Evolutionary conservation across 768 basidiomycete species (phyloP), one percentile per base, ranked within the genome.

Genomic region (Nevesoporus exiguus): DNA sequence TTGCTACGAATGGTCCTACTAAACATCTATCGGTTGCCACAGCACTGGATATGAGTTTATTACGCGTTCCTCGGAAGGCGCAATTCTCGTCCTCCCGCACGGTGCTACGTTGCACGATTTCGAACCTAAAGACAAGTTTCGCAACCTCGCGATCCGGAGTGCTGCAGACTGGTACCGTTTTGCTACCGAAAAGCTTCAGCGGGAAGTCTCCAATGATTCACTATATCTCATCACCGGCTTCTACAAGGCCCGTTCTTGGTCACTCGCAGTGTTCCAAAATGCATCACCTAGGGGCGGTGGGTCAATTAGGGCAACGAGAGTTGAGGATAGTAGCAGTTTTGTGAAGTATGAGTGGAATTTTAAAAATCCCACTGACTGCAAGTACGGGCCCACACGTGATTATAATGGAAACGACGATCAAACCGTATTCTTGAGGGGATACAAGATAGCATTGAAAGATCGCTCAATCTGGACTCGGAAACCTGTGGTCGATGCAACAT

Each of bases 31-130:
- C 10, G 9, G 11, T 42, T 25, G 7, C 11, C 7, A 25, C 25
- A 42, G 41, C 11, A 13, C 21, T 6, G 24, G 14, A 7, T 7
- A 30, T 27, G n/a, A 55, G 15, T 58, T 55, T 31, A 46, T 15
- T 15, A 25, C 45, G 7, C 47, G 44, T 3, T 33, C 53, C 7
- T 13, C 33, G n/a, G 61, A 64, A 55, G 70, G 66, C 9, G 66
- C 72, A 8, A 55, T 71, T 9, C 53, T 73, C 0, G 51, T 66
- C 7, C 61, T 71, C 42, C 70, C 71, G 3, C 55, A 66, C 9
- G 73, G 68, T 11, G 61, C 66, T 6, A 46, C 33, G 15, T 56
- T 52, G 21, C 52, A 57, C 22, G 59, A 64, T 21, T 56, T 67
- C 24, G 24, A 33, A 17, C 9, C 19, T 33, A 53, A 41, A 15